Conservation (phyloP, 345 rosid species). For the Boechera stricta region DNA sequence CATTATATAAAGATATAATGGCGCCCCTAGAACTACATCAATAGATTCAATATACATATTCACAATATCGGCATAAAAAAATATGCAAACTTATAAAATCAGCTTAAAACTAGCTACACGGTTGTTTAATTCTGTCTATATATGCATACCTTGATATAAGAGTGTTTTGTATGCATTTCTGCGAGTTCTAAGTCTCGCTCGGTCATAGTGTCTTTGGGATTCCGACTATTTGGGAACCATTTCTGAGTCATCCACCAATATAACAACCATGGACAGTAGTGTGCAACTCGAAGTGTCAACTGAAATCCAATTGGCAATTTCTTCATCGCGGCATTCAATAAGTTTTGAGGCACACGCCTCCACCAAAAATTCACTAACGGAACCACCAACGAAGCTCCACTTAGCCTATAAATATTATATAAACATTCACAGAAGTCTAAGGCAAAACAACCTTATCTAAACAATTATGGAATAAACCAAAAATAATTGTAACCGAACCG, state of each 20-base stretch:
- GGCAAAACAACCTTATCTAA: no score
- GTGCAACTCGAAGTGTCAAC: constrained; percentile 64
- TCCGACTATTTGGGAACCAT: constrained; percentile 62
- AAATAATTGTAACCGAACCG: no score
- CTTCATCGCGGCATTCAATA: constrained; percentile 49
- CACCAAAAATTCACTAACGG: constrained; percentile 88
- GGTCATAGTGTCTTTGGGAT: constrained; percentile 52
- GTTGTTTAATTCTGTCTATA: no score
- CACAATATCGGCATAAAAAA: no score
- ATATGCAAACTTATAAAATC: not conserved
- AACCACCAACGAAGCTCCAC: constrained; percentile 70
- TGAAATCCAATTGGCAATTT: constrained; percentile 48
- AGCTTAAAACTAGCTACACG: not conserved
- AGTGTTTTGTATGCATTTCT: constrained; percentile 44
- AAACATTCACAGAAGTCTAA: not conserved
- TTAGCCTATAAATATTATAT: constrained; percentile 46
- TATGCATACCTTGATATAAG: constrained; percentile 41
- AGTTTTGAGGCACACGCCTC: constrained; percentile 61
- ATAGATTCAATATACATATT: not conserved
- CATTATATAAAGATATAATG: not conserved
- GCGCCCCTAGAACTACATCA: not conserved
- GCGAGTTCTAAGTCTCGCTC: constrained; percentile 54
- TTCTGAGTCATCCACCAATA: constrained; percentile 94
- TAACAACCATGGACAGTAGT: constrained; percentile 70
- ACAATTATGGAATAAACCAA: no score